Conservation (phyloP, 1,139 yeast species). For the Lodderomyces beijingensis region DNA sequence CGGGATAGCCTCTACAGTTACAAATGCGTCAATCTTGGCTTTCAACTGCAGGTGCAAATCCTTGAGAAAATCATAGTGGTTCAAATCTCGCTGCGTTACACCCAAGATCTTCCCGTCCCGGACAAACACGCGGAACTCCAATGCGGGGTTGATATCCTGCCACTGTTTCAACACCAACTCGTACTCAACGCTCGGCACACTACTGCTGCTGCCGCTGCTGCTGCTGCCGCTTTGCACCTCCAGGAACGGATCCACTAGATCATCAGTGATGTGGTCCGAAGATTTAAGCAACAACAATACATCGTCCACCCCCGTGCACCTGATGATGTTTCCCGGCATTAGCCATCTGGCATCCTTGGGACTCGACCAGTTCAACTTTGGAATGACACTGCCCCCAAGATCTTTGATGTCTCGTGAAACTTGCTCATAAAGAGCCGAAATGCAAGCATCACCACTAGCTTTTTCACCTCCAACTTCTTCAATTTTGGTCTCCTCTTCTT, state of each 20-base stretch:
- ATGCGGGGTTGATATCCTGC: constrained; percentile 77
- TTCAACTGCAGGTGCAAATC: constrained; percentile 42
- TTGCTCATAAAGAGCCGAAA: constrained; percentile 54
- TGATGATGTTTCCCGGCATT: constrained; percentile 67
- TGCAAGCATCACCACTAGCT: constrained; percentile 21
- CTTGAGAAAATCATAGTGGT: constrained; percentile 68
- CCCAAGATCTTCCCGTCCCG: constrained; percentile 60
- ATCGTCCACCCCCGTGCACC: constrained; percentile 68
- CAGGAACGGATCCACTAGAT: constrained; percentile 68
- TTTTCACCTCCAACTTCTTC: constrained; percentile 33
- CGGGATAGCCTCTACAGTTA: constrained; percentile 36
- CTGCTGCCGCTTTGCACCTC: constrained; percentile 19
- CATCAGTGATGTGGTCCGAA: constrained; percentile 84
- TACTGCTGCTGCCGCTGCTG: neutral
- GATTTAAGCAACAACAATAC: constrained; percentile 76
- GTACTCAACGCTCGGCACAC: constrained; percentile 19
- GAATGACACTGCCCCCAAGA: constrained; percentile 62
- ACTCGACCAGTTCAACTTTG: constrained; percentile 94
- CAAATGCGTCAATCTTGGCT: constrained; percentile 51
- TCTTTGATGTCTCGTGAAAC: constrained; percentile 38
- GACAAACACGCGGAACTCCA: constrained; percentile 86
- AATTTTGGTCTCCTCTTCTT: neutral
- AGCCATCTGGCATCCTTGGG: constrained; percentile 97
- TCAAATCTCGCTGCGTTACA: constrained; percentile 79
- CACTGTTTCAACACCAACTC: constrained; percentile 80